A percentile compares a stretch with the other conserved stretches of the same genome.
phyloP scores from a whole-genome alignment of 2,329 filamentous ascomycete genomes.

The Ampelomyces quisqualis region DNA sequence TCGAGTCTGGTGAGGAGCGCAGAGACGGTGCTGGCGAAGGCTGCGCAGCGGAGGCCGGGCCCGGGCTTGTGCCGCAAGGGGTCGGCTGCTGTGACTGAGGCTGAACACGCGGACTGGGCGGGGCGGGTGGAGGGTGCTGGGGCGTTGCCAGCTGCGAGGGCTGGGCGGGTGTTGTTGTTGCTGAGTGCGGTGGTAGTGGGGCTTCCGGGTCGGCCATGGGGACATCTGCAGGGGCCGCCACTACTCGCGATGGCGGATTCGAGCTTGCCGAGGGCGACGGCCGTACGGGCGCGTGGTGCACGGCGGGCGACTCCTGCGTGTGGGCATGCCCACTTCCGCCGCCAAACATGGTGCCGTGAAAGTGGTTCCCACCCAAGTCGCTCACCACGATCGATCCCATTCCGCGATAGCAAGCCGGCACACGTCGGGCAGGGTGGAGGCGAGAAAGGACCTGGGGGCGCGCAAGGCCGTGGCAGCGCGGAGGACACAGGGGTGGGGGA shows the following conservation, averaged over 20 bases:
- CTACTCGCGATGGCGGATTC: conserved; percentile 29
- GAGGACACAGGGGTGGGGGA: conserved; percentile 16
- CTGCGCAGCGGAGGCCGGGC: conserved; percentile 29
- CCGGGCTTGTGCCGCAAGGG: conserved; percentile 23
- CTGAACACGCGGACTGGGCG: conserved; percentile 40
- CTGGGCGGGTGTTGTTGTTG: conserved; percentile 31
- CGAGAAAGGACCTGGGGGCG: conserved; percentile 10
- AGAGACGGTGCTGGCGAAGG: conserved; percentile 30
- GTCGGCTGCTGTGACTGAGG: conserved; percentile 39
- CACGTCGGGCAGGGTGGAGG: conserved; percentile 4
- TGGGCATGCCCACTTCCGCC: conserved; percentile 48
- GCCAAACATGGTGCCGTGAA: conserved; percentile 69
- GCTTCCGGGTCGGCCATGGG: conserved; percentile 44
- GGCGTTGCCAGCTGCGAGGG: conserved; percentile 26
- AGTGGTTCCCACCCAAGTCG: conserved; percentile 74
- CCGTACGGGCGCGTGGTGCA: conserved; percentile 38
- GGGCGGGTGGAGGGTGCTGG: conserved; percentile 23
- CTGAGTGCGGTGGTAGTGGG: conserved; percentile 33
- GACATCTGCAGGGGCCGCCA: conserved; percentile 34
- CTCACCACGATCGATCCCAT: conserved; percentile 63
- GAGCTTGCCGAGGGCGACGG: conserved; percentile 32
- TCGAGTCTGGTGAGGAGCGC: conserved; percentile 33
- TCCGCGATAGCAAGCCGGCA: conserved; percentile 42
- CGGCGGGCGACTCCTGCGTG: conserved; percentile 40
- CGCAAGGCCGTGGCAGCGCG: conserved; percentile 6